Evolutionary conservation across 192 early-diverging fungal species (phyloP), one percentile per base, ranked within the genome.

Genomic region (Linderina pennispora): DNA sequence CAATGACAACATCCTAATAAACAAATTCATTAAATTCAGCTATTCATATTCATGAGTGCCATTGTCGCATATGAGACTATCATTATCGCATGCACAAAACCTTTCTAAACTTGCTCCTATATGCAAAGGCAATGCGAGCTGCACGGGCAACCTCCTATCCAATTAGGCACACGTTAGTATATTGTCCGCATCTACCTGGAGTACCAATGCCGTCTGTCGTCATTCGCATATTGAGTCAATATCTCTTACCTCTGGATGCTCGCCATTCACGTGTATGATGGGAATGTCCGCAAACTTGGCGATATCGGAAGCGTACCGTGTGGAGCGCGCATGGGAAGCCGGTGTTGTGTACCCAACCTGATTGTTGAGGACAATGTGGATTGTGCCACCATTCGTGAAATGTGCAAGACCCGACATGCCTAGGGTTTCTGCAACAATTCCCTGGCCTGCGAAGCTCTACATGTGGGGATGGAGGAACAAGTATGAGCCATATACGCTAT

Each of bases 291-390:
- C 90, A 81, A 92, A 92, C 67, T 97, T 97, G 18, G 87, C 94
- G 59, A 97, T 86, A 43, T 97, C 94, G 2, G 87, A 90, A 26
- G 85, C 83, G 63, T 97, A 95, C 10, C 81, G 79, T 8, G 88
- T 90, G 2, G 87, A 88, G 19, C 94, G 82, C 0, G 92, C 86
- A 65, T 97, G 95, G 64, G 86, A 82, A 7, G 91, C 86, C 3
- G 90, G 91, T n/a, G 92, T 97, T 0, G 92, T 97, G 69, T 97
- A 97, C 17, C 88, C 88, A 36, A 97, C 77, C 69, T 97, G 94
- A 61, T 97, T 97, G 66, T 97, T 97, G 50, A 95, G 87, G 34
- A 97, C 88, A 58, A 97, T 77, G 58, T 97, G 94, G 18, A 97
- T 65, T 3, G 88, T 91, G 13, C 94, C 94, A 48, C 94, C 94